Base-by-base conservation (phyloP, 2,329 filamentous ascomycete species). In the Alternaria brassicae region DNA sequence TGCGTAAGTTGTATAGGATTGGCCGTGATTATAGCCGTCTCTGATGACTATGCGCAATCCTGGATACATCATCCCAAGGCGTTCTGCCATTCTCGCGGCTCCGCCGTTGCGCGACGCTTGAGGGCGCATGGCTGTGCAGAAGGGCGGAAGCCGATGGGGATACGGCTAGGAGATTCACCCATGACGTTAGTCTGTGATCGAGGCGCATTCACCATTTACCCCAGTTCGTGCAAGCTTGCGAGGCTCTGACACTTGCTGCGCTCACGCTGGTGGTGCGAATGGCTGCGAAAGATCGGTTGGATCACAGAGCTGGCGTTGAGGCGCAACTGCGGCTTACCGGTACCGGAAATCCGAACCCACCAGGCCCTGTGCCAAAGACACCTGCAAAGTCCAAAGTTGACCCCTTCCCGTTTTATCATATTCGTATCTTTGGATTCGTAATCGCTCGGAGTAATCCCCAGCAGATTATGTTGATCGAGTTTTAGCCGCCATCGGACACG, bases 81-180 rank as follows among this genome's bases (percentile, higher is more conserved):
- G n/a, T 32, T 17, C 30, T 39, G 6, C 28, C 2, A 9, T n/a
- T 13, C 34, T 7, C 19, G 19, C 17, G 15, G 19, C 3, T 58
- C 23, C 34, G 55, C 55, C 49, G 49, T 58, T 17, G 3, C 7
- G 34, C 25, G 5, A 23, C 12, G 7, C 15, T 1, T 21, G 40
- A 58, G 55, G 50, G 56, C 56, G 56, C 34, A 41, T 48, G 28
- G 42, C 36, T 37, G 44, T 17, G 53, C 45, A 51, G 17, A 51
- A 56, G 53, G 45, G 53, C 53, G 53, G 45, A 56, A 28, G 6
- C 23, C 2, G 34, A 54, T 13, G 25, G 34, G 3, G 21, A 36
- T 13, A 15, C 21, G 19, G 47, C 32, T 36, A 21, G 2, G 19
- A 13, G 2, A 47, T 34, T 8, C 44, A 34, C 17, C 44, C 1